Evolutionary conservation across 192 early-diverging fungal genomes (phyloP), one percentile per base, ranked within the genome.

Genomic region (Lobosporangium transversale): DNA sequence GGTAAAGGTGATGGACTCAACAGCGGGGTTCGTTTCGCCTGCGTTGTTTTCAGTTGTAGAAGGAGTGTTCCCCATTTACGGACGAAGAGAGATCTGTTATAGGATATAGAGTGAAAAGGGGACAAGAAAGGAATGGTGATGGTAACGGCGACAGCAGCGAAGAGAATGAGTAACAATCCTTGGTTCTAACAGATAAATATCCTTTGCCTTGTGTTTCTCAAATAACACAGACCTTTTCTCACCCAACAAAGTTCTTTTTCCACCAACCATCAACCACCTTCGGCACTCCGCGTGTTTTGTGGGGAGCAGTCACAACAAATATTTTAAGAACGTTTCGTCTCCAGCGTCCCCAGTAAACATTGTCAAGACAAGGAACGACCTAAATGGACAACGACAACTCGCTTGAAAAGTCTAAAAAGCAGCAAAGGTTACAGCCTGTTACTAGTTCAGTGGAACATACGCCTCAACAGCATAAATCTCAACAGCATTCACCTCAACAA

Each of bases 1-100:
- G 37, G 73, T 76, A 48, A 67, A 76, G 24, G 73, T 76, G 24
- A 76, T 58, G 14, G 73, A 59, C 48, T 76, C 73, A 23, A 76
- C 73, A 26, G 64, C 33, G 31, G 50, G 50, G 12, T 45, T 48
- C 23, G 64, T 2, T 33, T 76, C 73, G 1, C 18, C 14, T 18
- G 47, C 51, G 52, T 32, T 53, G 48, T 29, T 66, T 42, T 44
- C 65, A 6, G 35, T 30, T 21, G 44, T 55, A n/a, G 73, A 76
- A 0, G 73, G 73, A 36, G 73, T 32, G 59, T 76, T 76, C n/a
- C 73, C 73, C 73, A 76, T 76, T 15, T 45, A 23, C 9, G 42
- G 7, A 30, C 23, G 52, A 23, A 14, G 6, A 8, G 33, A 52
- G 36, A 53, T n/a, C n/a, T n/a, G n/a, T n/a, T n/a, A n/a, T n/a